phyloP scores from a whole-genome alignment of 495 filamentous ascomycete species.

The Daldinia caldariorum region DNA sequence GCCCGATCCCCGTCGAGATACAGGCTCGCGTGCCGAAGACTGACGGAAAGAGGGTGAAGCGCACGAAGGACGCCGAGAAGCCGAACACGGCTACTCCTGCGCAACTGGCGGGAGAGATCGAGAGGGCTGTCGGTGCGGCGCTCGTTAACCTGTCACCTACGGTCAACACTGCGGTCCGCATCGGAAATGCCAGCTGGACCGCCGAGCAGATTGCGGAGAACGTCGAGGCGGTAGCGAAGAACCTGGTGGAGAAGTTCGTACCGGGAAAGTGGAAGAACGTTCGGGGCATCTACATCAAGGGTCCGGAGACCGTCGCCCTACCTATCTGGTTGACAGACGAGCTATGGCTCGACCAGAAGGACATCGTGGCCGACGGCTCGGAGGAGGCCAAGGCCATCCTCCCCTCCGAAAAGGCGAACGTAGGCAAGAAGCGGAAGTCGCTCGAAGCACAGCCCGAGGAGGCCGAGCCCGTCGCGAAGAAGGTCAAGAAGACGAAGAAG shows the following conservation, averaged over 20 bases:
- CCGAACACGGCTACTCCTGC: constrained; percentile 39
- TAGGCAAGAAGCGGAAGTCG: constrained; percentile 73
- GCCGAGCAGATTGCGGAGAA: constrained; percentile 83
- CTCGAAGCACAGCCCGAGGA: constrained; percentile 48
- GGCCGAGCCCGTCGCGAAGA: constrained; percentile 57
- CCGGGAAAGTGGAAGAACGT: constrained; percentile 87
- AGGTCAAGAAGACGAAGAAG: constrained; percentile 62
- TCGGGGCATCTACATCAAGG: constrained; percentile 84
- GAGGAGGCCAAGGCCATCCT: constrained; percentile 57
- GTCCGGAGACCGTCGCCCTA: constrained; percentile 79
- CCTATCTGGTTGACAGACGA: constrained; percentile 93
- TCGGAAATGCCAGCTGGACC: constrained; percentile 76
- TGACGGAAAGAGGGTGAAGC: constrained; percentile 72
- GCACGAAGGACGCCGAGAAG: constrained; percentile 56
- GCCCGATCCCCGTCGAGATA: constrained; percentile 85
- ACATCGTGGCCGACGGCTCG: constrained; percentile 73
- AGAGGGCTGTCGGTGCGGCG: constrained; percentile 65
- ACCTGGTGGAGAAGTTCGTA: constrained; percentile 78
- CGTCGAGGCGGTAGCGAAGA: constrained; percentile 72
- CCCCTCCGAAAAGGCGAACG: constrained; percentile 63
- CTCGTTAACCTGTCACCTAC: constrained; percentile 77
- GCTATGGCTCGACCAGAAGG: constrained; percentile 83
- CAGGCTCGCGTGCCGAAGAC: constrained; percentile 68
- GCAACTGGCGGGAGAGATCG: constrained; percentile 47
- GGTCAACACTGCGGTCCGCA: constrained; percentile 70